Base-by-base conservation (phyloP, 345 rosid genomes). In the Lumnitzera racemosa region DNA sequence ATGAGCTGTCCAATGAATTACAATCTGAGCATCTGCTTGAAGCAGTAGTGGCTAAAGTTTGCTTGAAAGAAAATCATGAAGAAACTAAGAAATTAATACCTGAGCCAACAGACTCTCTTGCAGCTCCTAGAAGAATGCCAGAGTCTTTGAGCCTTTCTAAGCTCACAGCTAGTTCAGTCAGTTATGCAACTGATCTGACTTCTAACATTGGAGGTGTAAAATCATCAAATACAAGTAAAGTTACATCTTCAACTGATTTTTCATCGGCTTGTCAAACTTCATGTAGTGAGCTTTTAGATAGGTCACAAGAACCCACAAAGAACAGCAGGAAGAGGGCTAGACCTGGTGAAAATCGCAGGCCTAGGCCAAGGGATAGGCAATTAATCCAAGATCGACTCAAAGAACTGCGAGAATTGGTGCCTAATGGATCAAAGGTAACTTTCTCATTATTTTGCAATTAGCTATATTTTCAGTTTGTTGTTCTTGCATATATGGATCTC, bases 331-430 rank as follows among this genome's bases (percentile, higher is more conserved):
- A 78, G 81, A 86, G 89, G 77, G 81, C 90, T 55, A 90, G 78
- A 73, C 87, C 91, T 53, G 95, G 90, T 68, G 99, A 94, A 80
- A 89, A 74, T 67, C 77, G 74, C 68, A 83, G 95, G 74, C 96
- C 99, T 59, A 80, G 99, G 54, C 99, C 99, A 61, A 87, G 97
- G 78, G 99, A 94, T 70, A 83, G 99, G 55, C 99, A 94, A 70
- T 78, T 89, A 67, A 94, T 94, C 74, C 99, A 94, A 63, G 99
- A 94, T 81, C 85, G 97, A 53, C 82, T 94, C 46, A 94, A 94
- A 81, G 97, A 94, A 81, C 81, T 94, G 66, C 77, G 99, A 65
- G 99, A 88, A 65, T 88, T 94, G 72, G 99, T 94, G 41, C 99
- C 97, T 4, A 88, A 78, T 72, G 97, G 97, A 57, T 80, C 96